Conservation (phyloP, 1,284 basidiomycete species). For the Hymenochaete sp. region DNA sequence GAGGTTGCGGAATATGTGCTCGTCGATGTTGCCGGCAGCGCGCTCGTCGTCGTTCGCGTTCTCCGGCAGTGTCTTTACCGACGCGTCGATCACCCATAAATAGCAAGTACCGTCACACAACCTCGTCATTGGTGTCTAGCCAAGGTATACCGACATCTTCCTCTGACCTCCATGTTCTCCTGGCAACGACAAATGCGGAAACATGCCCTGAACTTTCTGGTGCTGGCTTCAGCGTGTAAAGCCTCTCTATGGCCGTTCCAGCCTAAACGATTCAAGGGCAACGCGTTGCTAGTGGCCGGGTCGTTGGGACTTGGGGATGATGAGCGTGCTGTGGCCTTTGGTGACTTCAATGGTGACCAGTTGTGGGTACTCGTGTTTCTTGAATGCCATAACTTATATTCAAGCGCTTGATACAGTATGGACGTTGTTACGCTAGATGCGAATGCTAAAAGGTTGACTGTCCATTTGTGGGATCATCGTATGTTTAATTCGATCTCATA, state of each 20-base stretch:
- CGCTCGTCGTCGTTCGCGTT: too few species aligned
- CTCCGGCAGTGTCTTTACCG: too few species aligned
- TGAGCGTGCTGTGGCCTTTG: constrained; percentile 77
- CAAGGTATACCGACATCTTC: too few species aligned
- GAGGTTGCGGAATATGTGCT: too few species aligned
- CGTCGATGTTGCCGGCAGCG: too few species aligned
- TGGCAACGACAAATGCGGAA: too few species aligned
- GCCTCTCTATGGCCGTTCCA: constrained; percentile 80
- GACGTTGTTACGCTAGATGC: constrained; percentile 73
- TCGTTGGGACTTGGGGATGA: constrained; percentile 68
- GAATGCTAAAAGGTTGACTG: constrained; percentile 64
- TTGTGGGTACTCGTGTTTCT: constrained; percentile 48
- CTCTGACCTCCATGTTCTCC: too few species aligned
- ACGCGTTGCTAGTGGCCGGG: constrained; percentile 77
- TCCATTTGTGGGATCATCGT: constrained; percentile 86
- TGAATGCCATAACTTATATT: constrained; percentile 9
- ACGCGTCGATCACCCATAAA: too few species aligned
- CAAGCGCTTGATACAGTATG: constrained; percentile 39
- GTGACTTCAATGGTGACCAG: constrained; percentile 94
- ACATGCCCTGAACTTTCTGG: too few species aligned
- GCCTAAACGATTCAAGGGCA: constrained; percentile 78
- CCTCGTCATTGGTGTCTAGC: too few species aligned
- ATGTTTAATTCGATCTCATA: constrained; percentile 3
- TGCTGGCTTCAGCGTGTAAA: too few species aligned
- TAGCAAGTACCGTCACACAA: too few species aligned